phyloP scores from a whole-genome alignment of 768 basidiomycete species.

The Kwoniella dejecticola region DNA sequence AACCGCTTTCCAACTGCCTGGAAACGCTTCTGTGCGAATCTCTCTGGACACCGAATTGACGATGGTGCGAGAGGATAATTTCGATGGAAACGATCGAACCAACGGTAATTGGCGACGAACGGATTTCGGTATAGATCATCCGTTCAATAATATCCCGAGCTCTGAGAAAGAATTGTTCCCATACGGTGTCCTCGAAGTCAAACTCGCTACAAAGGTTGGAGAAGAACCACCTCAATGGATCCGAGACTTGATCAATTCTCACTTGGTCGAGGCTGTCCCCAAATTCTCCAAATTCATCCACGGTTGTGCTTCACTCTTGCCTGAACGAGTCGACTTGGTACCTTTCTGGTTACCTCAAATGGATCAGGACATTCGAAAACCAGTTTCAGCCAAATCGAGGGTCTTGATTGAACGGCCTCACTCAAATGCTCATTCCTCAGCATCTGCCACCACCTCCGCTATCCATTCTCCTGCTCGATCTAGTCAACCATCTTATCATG shows the following conservation, averaged over 20 bases:
- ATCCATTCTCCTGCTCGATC: conserved; percentile 59
- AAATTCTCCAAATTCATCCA: conserved; percentile 97
- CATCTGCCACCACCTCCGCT: conserved; percentile 54
- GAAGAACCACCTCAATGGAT: conserved; percentile 97
- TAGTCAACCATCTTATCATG: conserved; percentile 63
- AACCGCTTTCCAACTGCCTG: conserved; percentile 97
- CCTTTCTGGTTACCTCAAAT: conserved; percentile 98
- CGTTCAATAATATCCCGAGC: conserved; percentile 71
- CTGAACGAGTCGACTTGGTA: conserved; percentile 88
- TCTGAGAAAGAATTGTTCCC: conserved; percentile 94
- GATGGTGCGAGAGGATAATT: conserved; percentile 93
- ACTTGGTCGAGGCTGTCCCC: conserved; percentile 94
- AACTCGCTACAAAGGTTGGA: conserved; percentile 92
- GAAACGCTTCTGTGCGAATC: conserved; percentile 97
- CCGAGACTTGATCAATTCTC: conserved; percentile 88
- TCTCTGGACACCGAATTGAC: conserved; percentile 96
- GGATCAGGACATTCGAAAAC: conserved; percentile 90
- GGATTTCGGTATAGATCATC: conserved; percentile 89
- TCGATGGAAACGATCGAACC: conserved; percentile 78
- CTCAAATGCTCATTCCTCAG: conserved; percentile 46
- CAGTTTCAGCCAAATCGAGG: conserved; percentile 72
- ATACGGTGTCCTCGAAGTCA: conserved; percentile 96
- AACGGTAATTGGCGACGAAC: conserved; percentile 90
- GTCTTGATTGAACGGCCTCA: conserved; percentile 66
- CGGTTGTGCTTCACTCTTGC: conserved; percentile 89